These are phyloP conservation scores for Aspergillus quadricinctus DNA, from an alignment of 2,329 filamentous ascomycete species.

Conservation along the genomic window DNA sequence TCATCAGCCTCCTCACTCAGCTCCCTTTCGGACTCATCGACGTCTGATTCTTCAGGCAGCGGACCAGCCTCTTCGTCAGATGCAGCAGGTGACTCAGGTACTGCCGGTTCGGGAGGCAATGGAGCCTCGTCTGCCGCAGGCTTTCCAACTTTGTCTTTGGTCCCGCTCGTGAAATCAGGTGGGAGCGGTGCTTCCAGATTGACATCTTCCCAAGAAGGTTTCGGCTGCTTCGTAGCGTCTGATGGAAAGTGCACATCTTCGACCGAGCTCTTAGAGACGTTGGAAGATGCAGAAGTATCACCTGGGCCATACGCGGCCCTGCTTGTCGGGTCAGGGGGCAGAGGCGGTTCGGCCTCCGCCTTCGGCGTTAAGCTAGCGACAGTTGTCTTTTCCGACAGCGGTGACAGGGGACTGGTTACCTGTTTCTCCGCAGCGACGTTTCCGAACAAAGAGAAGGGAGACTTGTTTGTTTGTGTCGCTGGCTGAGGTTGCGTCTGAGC, in stretches of 20 bases:
- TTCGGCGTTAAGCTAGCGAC: constrained; percentile 28
- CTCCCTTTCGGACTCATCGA: constrained; percentile 28
- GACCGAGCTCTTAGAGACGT: constrained; percentile 36
- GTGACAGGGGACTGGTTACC: constrained; percentile 26
- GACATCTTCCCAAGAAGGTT: constrained; percentile 11
- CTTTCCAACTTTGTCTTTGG: constrained; percentile 4
- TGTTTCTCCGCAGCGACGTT: constrained; percentile 19
- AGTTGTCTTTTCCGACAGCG: constrained; percentile 30
- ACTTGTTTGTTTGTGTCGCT: constrained; percentile 25
- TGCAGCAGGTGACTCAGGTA: constrained; percentile 15
- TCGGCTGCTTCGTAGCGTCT: constrained; percentile 22
- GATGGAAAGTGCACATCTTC: constrained; percentile 39
- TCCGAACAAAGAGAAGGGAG: constrained; percentile 29
- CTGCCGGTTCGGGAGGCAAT: constrained; percentile 25
- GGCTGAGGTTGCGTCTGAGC: constrained; percentile 24
- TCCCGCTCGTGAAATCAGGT: constrained; percentile 16
- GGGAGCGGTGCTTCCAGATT: constrained; percentile 23
- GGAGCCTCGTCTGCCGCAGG: constrained; percentile 15
- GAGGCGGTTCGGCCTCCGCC: constrained; percentile 33
- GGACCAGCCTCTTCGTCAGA: constrained; percentile 22
- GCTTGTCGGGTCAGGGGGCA: constrained; percentile 47
- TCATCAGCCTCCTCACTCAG: constrained; percentile 26
- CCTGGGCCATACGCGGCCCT: constrained; percentile 43
- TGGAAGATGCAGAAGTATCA: constrained; percentile 46
- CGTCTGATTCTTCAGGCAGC: constrained; percentile 34